Evolutionary conservation across 345 rosid genomes (phyloP).

Genomic region (Isatis tinctoria): DNA sequence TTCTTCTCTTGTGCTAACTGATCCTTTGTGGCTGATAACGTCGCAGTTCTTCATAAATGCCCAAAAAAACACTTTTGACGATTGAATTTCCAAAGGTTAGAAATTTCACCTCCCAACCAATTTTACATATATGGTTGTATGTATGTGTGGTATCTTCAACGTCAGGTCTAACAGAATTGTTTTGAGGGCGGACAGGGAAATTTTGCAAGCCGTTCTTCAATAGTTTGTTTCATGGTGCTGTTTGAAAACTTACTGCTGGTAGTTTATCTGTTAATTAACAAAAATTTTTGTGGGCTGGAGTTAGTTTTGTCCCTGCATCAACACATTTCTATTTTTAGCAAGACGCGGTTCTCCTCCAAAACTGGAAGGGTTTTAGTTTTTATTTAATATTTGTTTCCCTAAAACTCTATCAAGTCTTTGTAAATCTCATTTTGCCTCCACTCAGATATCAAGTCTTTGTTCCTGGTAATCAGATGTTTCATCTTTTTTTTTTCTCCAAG

Average conservation of each 20-base stretch:
- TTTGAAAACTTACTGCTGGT: slow-evolving; percentile 6
- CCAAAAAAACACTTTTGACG: too few relatives aligned
- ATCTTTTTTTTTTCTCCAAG: neutral
- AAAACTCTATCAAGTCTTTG: neutral
- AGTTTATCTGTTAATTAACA: slow-evolving; percentile 13
- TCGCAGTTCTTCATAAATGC: too few relatives aligned
- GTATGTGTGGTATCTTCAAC: neutral
- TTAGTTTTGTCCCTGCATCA: slow-evolving; percentile 24
- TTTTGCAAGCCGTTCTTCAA: neutral
- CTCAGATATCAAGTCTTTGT: neutral
- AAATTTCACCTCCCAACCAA: too few relatives aligned
- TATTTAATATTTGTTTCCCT: neutral
- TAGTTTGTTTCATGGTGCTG: slow-evolving; percentile 2
- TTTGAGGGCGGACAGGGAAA: neutral
- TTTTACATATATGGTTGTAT: neutral
- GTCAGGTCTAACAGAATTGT: neutral
- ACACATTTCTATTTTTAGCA: slow-evolving; percentile 25
- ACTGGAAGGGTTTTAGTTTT: neutral
- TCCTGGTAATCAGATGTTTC: neutral
- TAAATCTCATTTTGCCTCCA: slow-evolving; percentile 10
- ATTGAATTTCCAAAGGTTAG: too few relatives aligned
- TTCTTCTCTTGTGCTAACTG: neutral
- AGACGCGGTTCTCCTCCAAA: slow-evolving; percentile 8
- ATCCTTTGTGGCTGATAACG: neutral
- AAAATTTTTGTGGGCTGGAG: neutral